phyloP scores from a whole-genome alignment of 805 yeast species.

The Starmerella sirachaensis region DNA sequence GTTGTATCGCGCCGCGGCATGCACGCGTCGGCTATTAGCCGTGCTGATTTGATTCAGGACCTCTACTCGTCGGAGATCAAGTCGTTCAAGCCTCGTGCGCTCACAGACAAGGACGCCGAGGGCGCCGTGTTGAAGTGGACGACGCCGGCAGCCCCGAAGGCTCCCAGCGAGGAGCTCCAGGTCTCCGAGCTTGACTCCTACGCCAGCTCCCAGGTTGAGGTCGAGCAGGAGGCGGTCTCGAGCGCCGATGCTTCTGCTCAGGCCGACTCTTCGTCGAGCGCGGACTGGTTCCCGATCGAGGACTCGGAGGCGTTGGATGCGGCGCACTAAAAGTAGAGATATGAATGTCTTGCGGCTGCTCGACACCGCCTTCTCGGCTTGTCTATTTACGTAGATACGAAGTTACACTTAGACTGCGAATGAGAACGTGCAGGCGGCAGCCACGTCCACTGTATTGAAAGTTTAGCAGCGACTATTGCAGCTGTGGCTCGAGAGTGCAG shows the following conservation, averaged over 20 bases:
- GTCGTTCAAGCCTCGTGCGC: slow-evolving; percentile 74
- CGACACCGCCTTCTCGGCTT: no score
- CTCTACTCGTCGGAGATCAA: slow-evolving; percentile 78
- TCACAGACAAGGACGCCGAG: slow-evolving; percentile 62
- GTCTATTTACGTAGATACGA: no score
- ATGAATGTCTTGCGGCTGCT: no score
- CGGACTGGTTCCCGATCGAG: slow-evolving; percentile 37
- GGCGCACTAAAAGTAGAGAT: slow-evolving; percentile 24
- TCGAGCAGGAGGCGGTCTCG: slow-evolving; percentile 23
- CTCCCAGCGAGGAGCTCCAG: slow-evolving; percentile 71
- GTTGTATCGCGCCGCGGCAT: slow-evolving; percentile 17
- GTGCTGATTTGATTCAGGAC: slow-evolving; percentile 58
- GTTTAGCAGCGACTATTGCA: no score
- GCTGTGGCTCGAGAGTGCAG: no score
- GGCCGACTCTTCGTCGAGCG: slow-evolving; percentile 21
- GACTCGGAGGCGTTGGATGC: slow-evolving; percentile 25
- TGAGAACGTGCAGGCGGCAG: no score
- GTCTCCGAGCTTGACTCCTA: slow-evolving; percentile 39
- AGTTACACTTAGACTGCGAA: no score
- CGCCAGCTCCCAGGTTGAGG: slow-evolving; percentile 36
- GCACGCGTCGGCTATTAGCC: slow-evolving; percentile 23
- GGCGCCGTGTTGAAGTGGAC: slow-evolving; percentile 73
- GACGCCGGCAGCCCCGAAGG: slow-evolving; percentile 64
- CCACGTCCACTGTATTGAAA: no score
- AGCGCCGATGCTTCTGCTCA: slow-evolving; percentile 17